phyloP scores from a whole-genome alignment of 768 basidiomycete genomes.

The Stropharia rugosoannulata region DNA sequence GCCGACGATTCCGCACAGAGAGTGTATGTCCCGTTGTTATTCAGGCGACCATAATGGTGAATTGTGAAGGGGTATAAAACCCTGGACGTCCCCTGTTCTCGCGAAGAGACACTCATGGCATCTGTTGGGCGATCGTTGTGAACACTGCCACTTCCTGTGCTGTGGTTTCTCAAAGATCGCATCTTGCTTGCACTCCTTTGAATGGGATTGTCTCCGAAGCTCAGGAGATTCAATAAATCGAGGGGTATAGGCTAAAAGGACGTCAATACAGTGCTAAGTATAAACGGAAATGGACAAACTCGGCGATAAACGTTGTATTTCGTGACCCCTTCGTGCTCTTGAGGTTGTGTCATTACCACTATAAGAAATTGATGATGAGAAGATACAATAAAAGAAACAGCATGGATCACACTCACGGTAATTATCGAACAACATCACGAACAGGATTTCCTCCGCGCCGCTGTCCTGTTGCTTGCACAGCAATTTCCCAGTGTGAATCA shows the following conservation, averaged over 20 bases:
- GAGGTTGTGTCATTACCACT: conserved; percentile 87
- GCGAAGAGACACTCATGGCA: conserved; percentile 19
- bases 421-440: conserved; percentile 91
- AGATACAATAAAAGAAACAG: background rate
- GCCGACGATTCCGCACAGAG: conserved; percentile 79
- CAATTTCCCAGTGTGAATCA: conserved; percentile 82
- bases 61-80: conserved; percentile 82
- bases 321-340: conserved; percentile 68
- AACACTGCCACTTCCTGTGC: conserved; percentile 1
- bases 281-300: conserved; percentile 40
- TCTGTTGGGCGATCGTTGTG: conserved; percentile 13
- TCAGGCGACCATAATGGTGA: conserved; percentile 83
- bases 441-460: conserved; percentile 71
- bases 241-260: conserved; percentile 79
- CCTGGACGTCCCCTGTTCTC: conserved; percentile 49
- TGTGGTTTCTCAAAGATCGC: conserved; percentile 55
- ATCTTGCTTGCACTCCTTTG: conserved; percentile 68
- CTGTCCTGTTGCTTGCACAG: conserved; percentile 66
- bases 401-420: conserved; percentile 57
- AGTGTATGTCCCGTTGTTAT: conserved; percentile 64
- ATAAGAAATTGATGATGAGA: conserved; percentile 4
- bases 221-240: conserved; percentile 80
- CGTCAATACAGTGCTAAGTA: conserved; percentile 24
- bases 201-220: conserved; percentile 74
- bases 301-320: conserved; percentile 79